Percentiles rank a stretch among this genome's conserved stretches.
These are phyloP conservation scores for Albophoma yamanashiensis DNA, from an alignment of 2,329 filamentous ascomycete species.

Conservation along the genomic window DNA sequence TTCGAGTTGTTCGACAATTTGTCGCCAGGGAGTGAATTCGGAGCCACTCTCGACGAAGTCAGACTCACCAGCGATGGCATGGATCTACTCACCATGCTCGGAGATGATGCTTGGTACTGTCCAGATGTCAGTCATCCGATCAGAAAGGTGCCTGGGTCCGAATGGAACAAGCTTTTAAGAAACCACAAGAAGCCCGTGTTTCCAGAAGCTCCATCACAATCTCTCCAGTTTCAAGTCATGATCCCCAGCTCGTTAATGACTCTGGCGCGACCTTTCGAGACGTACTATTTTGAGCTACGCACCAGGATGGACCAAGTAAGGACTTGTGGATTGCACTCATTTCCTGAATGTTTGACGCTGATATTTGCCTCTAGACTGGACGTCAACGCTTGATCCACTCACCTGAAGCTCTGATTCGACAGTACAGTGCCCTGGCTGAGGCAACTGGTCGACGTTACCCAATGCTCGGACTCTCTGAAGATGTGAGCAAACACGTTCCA, in stretches of 20 bases:
- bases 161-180: constrained; percentile 13
- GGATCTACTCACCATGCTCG: constrained; percentile 7
- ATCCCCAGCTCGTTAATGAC: constrained; percentile 1
- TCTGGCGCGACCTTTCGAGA: background rate
- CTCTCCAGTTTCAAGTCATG: background rate
- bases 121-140: constrained; percentile 11
- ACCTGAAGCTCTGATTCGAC: background rate
- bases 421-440: background rate
- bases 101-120: constrained; percentile 3
- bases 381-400: background rate
- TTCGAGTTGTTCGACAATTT: background rate
- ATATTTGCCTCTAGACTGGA: background rate
- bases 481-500: background rate
- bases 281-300: background rate
- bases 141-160: constrained; percentile 9
- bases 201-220: background rate
- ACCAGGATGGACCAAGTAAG: background rate
- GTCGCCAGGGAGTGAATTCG: constrained; percentile 9
- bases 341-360: background rate
- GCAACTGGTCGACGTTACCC: constrained; percentile 1
- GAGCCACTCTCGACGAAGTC: constrained; percentile 9
- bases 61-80: constrained; percentile 8
- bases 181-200: constrained; percentile 7
- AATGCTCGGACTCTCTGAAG: background rate
- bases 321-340: background rate